Base-by-base conservation (phyloP, 2,329 filamentous ascomycete species). In the Apiospora rasikravindrae region DNA sequence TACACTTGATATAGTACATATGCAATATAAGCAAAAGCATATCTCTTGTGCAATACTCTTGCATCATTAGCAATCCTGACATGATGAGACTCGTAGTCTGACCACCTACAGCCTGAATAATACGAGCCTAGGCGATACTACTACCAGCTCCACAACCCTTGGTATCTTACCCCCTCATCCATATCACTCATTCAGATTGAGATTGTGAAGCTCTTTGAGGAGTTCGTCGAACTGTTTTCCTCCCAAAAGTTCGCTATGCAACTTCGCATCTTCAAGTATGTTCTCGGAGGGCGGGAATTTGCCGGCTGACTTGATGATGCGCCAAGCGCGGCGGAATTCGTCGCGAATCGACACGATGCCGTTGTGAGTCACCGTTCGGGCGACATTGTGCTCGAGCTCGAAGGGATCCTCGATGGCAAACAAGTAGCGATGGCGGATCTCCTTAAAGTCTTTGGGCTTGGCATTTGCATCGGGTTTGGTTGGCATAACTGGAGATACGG, bases 351-450 rank as follows among this genome's bases (percentile, higher is more conserved):
- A 88, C 1, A 94, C 91, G 74, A 97, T 94, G 2, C 94, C 94
- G 73, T 91, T 89, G 78, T 96, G 93, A 8, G 92, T 95, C 0
- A 98, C 94, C 0, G 94, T 97, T 69, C 94, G 87, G 3, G 93
- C 95, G 45, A 98, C 93, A 77, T 98, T 98, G 82, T 98, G 94
- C 53, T 94, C 91, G 2, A 91, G 83, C 83, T 98, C 94, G 78
- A 98, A 98, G 0, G 95, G 95, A 80, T 98, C 95, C 80, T 98
- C 95, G 73, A 98, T 95, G 44, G 94, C 94, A 75, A 98, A 93
- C 5, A 98, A 87, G 80, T 94, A 97, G 16, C 94, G 90, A 78
- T 95, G 90, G 2, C 93, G 89, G 19, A 96, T 88, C 78, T 95
- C 93, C 76, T 92, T 93, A 69, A 88, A 78, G 44, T 88, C 85